Evolutionary conservation across 805 yeast genomes (phyloP), one percentile per base, ranked within the genome.

Genomic region (Myxozyma sirexii): DNA sequence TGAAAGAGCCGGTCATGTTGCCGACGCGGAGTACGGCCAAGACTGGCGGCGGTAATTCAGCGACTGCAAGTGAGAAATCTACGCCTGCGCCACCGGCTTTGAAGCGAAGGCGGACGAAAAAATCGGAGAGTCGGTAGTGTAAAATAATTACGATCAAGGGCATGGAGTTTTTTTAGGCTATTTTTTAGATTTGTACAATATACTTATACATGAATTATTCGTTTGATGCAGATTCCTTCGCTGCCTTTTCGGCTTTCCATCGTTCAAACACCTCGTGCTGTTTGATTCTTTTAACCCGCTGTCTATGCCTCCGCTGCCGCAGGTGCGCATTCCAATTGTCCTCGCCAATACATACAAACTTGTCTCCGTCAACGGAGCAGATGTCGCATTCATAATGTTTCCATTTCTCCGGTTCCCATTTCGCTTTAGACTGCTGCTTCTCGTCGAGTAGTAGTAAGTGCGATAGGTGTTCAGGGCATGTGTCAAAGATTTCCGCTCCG

Each of bases 301-400:
- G 60, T 44, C 69, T 58, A 41, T 64, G 99, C 58, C 88, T 79
- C 61, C 85, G 79, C 59, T 96, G 85, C 19, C 75, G 74, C 49
- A 84, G 59, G 72, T 93, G 99, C 3, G 81, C 79, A 4, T 82
- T 72, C 86, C 89, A 90, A 52, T 80, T 86, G 1, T 82, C 81
- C 51, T 82, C 84, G 0, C 97, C 97, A 6, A 94, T 84, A 0
- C 87, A 80, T 0, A 90, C 79, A 13, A 87, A 71, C 1, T 82
- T 78, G 2, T 83, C 78, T 1, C 84, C 84, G 37, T 77, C 75
- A 64, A 84, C 86, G 5, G 72, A 73, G 70, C 99, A 93, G 0
- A 79, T 72, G 1, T 82, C 81, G 71, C 99, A 93, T 19, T 73
- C 73, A 67, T 76, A 81, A 63, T 90, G 96, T 54, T 82, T 78